Evolutionary conservation across 345 rosid genomes (phyloP).

Genomic region (Brassica incana): DNA sequence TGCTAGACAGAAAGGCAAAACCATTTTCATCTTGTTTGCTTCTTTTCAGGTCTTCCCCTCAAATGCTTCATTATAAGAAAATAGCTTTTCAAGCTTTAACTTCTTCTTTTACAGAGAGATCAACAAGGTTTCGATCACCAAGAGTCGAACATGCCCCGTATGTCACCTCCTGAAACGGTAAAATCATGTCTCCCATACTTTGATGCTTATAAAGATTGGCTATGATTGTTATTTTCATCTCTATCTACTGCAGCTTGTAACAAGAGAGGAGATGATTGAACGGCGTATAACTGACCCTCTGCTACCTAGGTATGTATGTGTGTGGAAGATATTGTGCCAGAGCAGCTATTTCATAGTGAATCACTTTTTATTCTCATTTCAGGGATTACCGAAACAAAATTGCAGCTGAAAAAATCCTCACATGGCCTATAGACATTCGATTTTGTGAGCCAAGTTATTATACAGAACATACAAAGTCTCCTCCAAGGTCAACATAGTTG

Average conservation of each 20-base stretch:
- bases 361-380: constrained; percentile 33
- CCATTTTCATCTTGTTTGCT: constrained; percentile 69
- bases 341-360: background rate
- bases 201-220: background rate
- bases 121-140: constrained; percentile 73
- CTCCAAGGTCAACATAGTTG: constrained; percentile 62
- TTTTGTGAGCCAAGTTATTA: constrained; percentile 71
- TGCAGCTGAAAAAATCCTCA: constrained; percentile 49
- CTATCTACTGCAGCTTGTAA: constrained; percentile 60
- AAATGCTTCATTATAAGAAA: background rate
- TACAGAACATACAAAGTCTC: constrained; percentile 68
- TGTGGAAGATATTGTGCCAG: constrained; percentile 18
- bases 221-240: constrained; percentile 14
- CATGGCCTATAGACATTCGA: constrained; percentile 88
- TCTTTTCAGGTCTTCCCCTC: constrained; percentile 76
- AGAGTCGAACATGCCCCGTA: constrained; percentile 59
- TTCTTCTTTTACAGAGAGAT: constrained; percentile 49
- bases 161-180: constrained; percentile 77
- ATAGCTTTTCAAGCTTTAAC: background rate
- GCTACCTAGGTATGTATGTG: constrained; percentile 66
- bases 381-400: constrained; percentile 85
- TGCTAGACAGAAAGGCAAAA: constrained; percentile 80
- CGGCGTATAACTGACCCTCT: constrained; percentile 77
- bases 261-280: constrained; percentile 68
- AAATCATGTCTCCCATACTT: constrained; percentile 21